Base-by-base conservation (phyloP, 495 filamentous ascomycete genomes). In the Choiromyces venosus region DNA sequence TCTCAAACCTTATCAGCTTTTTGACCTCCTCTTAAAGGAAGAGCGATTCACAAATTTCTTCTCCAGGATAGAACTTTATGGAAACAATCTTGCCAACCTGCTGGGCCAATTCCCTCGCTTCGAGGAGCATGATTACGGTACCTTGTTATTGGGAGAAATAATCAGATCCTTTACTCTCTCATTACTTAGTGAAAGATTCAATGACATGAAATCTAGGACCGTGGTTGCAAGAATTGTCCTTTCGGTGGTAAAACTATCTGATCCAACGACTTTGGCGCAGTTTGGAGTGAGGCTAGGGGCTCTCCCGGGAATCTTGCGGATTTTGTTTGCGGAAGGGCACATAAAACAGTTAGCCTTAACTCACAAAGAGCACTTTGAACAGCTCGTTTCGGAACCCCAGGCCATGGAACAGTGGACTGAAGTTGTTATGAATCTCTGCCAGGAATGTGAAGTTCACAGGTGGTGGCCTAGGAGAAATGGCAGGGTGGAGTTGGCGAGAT, bases 1-100 rank as follows among this genome's bases (percentile, higher is more conserved):
- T 12, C 33, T 18, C n/a, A 74, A 68, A 16, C 73, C 73, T 3
- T 56, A 74, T 8, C 73, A 75, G 36, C 36, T 75, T 14, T 75
- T 75, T 65, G 29, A 65, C 4, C 64, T 75, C 14, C 33, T 75
- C 0, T 16, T 64, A 21, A 52, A 73, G 39, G 40, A 64, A 73
- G 70, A 64, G 14, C n/a, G 29, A 42, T 75, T 33, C 1, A 65
- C 37, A 39, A 37, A 18, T 8, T 75, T 75, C 44, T 66, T 75
- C 14, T 68, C 70, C 2, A 46, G 37, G 4, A 64, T 75, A 21
- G 37, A 37, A 18, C 5, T 29, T 37, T 73, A 73, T 37, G 73
- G 73, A 21, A 68, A n/a, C 3, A 33, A 65, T 1, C 35, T 75
- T 0, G 71, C 73, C 4, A 25, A 21, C 16, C 29, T 75, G 35